Evolutionary conservation across 73 alveolate species (phyloP).

Genomic region (Paramecium sexaurelia): DNA sequence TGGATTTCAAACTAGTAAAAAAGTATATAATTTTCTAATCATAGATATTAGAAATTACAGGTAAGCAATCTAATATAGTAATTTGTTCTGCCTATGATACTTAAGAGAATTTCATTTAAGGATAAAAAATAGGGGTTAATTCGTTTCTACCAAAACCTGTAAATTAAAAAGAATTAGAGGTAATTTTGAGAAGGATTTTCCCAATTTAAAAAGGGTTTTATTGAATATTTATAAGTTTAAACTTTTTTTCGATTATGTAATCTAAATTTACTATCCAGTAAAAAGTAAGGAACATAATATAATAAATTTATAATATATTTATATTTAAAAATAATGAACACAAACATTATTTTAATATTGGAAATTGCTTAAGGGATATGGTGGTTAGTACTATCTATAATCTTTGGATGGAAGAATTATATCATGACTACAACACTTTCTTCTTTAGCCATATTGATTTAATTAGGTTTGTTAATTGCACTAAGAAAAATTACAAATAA

Average conservation of each 20-base stretch:
- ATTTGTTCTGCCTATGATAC: constrained; percentile 44
- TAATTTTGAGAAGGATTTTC: too few relatives aligned
- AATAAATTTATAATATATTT: not conserved
- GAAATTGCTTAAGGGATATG: not conserved
- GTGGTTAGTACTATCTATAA: not conserved
- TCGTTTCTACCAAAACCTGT: not conserved
- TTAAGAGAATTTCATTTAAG: not conserved
- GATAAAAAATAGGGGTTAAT: not conserved
- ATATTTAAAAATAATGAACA: not conserved
- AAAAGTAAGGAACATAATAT: not conserved
- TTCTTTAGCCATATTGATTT: not conserved
- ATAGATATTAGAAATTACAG: not conserved
- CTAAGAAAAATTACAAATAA: not conserved
- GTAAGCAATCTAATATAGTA: not conserved
- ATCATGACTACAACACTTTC: not conserved
- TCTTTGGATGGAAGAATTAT: not conserved
- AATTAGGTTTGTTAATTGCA: not conserved
- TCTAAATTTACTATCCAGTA: too few relatives aligned
- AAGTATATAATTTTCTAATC: not conserved
- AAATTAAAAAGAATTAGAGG: not conserved
- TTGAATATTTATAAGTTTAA: too few relatives aligned
- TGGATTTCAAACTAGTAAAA: not conserved
- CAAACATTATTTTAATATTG: not conserved
- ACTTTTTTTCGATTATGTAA: too few relatives aligned
- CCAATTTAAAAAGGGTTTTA: too few relatives aligned